Evolutionary conservation across 2,329 filamentous ascomycete genomes (phyloP), one percentile per base, ranked within the genome.

Genomic region (Ophiostoma tasmaniense): DNA sequence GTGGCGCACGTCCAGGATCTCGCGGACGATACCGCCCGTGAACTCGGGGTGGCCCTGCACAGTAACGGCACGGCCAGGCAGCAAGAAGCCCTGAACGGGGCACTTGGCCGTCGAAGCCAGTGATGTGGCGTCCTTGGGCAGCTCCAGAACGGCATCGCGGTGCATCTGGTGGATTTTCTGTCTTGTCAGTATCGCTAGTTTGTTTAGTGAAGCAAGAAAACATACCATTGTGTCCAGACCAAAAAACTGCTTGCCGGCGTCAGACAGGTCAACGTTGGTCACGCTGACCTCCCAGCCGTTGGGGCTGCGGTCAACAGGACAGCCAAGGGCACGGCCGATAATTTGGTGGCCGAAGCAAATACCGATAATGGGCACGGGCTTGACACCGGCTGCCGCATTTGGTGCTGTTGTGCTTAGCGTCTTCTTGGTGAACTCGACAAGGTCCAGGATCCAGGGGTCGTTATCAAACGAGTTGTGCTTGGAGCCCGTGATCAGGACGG

Each of bases 281-380:
- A 95, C 92, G 66, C 89, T 87, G n/a, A 91, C 80, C 79, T 96
- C 93, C 93, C 92, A 96, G 1, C 91, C 92, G 25, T 80, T 77
- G 30, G 87, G 83, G 76, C 86, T 91, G 68, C 87, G 80, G 45
- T 83, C 88, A 2, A 96, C 90, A 73, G 85, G 84, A 25, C 80
- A 84, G 3, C 87, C 90, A 73, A 93, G 76, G 0, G 91, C 90
- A 67, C 92, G 83, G 0, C 85, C 91, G 61, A 95, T 80, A 74
- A 96, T 93, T 80, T 96, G 92, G 77, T 96, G 92, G 5, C 92
- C 92, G 77, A 94, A 96, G 78, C 92, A 96, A 20, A 95, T 84
- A 13, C 92, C 92, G 20, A 96, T 82, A n/a, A 93, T 79, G 45
- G 87, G 85, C 8, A 95, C 85, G 0, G 87, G 81, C 72, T 89